Evolutionary conservation across 176 grass and related monocot genomes (phyloP).

Genomic region (Phyllostachys edulis): DNA sequence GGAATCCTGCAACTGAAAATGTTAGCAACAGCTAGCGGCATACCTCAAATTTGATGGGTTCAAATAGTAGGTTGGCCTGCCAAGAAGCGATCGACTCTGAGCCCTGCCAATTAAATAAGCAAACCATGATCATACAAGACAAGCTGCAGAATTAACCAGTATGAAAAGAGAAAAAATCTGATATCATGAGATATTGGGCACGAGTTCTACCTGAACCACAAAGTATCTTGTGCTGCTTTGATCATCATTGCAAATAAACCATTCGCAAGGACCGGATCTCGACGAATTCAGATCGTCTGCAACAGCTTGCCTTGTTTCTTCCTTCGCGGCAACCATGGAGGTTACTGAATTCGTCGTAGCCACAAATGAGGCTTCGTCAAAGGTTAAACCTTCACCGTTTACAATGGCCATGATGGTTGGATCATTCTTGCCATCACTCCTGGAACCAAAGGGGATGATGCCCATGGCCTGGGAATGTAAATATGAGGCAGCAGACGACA

Average conservation of each 20-base stretch:
- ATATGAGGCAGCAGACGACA: constrained; percentile 75
- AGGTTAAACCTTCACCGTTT: constrained; percentile 28
- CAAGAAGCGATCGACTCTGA: constrained; percentile 82
- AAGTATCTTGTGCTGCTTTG: constrained; percentile 77
- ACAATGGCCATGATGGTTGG: constrained; percentile 34
- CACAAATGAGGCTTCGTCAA: constrained; percentile 74
- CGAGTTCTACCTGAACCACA: constrained; percentile 69
- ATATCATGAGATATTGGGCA: background rate
- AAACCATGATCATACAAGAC: constrained; percentile 7
- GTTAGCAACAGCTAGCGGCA: background rate
- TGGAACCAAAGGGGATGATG: constrained; percentile 58
- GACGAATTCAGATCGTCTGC: constrained; percentile 86
- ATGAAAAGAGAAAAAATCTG: background rate
- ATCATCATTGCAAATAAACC: constrained; percentile 86
- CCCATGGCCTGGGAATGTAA: constrained; percentile 57
- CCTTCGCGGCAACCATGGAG: constrained; percentile 83
- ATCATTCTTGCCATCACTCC: constrained; percentile 20
- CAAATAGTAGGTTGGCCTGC: constrained; percentile 97
- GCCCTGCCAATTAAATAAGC: constrained; percentile 53
- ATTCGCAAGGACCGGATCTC: constrained; percentile 66
- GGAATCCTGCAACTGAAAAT: background rate
- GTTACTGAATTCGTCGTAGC: constrained; percentile 84
- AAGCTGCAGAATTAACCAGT: background rate
- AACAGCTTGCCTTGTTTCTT: constrained; percentile 74
- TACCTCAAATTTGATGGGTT: constrained; percentile 96